Conservation (phyloP, 306 rosid genomes). For the Macrotyloma uniflorum region DNA sequence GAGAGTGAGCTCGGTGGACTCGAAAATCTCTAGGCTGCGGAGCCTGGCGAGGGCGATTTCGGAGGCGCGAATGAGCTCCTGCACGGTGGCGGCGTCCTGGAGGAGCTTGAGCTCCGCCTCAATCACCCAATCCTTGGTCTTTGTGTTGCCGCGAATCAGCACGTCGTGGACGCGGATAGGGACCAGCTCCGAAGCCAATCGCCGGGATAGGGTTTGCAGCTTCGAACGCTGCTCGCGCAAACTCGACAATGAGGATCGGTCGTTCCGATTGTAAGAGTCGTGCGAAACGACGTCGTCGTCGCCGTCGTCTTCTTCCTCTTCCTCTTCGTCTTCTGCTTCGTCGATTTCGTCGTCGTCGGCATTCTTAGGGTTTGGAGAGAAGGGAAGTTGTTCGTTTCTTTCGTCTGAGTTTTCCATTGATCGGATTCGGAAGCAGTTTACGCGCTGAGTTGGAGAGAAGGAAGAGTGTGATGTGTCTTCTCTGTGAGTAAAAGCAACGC, state of each 20-base stretch:
- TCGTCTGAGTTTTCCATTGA: conserved; percentile 58
- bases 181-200: conserved; percentile 66
- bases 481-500: conserved; percentile 19
- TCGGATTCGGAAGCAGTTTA: conserved; percentile 20
- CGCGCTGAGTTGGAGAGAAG: background rate
- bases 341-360: conserved; percentile 39
- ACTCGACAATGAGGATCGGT: conserved; percentile 43
- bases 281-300: conserved; percentile 32
- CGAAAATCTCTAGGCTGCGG: conserved; percentile 74
- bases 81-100: conserved; percentile 66
- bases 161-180: conserved; percentile 87
- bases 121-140: conserved; percentile 81
- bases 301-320: conserved; percentile 40
- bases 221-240: conserved; percentile 58
- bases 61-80: conserved; percentile 74
- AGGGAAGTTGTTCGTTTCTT: conserved; percentile 34
- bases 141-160: conserved; percentile 75
- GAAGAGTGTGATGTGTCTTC: background rate
- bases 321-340: conserved; percentile 39
- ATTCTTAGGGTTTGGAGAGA: conserved; percentile 50
- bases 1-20: conserved; percentile 65
- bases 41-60: conserved; percentile 69
- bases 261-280: conserved; percentile 1
- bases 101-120: conserved; percentile 76
- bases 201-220: conserved; percentile 57